Base-by-base conservation (phyloP, 2,329 filamentous ascomycete genomes). In the Exophiala aquamarina region DNA sequence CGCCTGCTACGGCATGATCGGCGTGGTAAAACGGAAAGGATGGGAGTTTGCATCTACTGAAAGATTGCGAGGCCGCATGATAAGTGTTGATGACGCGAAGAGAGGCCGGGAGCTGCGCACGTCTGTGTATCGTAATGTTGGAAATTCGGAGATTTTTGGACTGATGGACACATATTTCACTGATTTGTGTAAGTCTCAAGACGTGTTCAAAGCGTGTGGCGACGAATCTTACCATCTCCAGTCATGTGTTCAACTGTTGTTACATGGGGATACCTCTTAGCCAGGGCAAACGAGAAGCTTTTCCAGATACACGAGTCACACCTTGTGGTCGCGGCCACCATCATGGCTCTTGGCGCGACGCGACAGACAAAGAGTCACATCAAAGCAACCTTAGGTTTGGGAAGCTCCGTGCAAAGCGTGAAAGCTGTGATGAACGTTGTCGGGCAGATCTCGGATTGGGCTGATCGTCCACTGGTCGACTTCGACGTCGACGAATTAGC, bases 1-100 rank as follows among this genome's bases (percentile, higher is more conserved):
- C 4, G 47, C 36, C 13, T 45, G 36, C 20, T 50, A 45, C 18
- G 42, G 47, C 5, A 50, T 50, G 42, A 50, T 50, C 19, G 47
- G 47, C 3, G 42, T 49, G 1, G 18, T 49, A 15, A 17, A 49
- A 34, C 28, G 46, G 3, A 49, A 49, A 40, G 46, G 46, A n/a
- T 10, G 11, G 7, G 23, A 21, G 10, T 49, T 11, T 20, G 46
- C 34, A 11, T 39, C 40, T 10, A 43, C 41, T 5, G 18, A 49
- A 15, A 23, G 17, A 13, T 35, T 49, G 11, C 23, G 40, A 3
- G 26, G 33, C 13, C 15, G 17, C 4, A 31, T 28, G 17, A 44
- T 49, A 10, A 29, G 15, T 14, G 26, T 39, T 10, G 40, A 39
- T 3, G 35, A 49, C 29, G 41, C 44, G 3, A 21, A 19, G 5